These are phyloP conservation scores for Phytophthora ohioensis DNA, from an alignment of 352 stramenopile genomes.

Conservation along the genomic window DNA sequence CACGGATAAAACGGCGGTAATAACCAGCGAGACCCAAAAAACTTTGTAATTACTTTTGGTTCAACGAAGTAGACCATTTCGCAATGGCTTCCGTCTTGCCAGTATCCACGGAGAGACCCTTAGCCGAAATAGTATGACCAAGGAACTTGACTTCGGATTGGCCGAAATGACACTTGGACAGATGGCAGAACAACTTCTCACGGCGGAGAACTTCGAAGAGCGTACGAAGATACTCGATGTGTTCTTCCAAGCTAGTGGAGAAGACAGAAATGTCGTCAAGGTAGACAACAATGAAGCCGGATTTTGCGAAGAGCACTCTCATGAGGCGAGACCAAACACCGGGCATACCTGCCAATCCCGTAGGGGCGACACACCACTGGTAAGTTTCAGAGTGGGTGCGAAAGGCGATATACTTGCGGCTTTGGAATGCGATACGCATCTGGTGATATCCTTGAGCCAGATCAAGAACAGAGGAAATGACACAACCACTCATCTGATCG, in stretches of 20 bases:
- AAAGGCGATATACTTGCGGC: too few relatives aligned
- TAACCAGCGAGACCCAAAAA: conserved; percentile 37
- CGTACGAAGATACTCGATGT: conserved; percentile 25
- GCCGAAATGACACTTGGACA: conserved; percentile 38
- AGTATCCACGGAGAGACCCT: conserved; percentile 31
- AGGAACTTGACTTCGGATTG: neutral
- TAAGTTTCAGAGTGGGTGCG: too few relatives aligned
- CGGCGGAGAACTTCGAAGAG: neutral
- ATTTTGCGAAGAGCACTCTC: conserved; percentile 33
- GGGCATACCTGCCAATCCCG: too few relatives aligned
- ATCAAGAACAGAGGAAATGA: too few relatives aligned
- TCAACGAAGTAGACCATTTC: conserved; percentile 7
- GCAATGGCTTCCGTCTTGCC: conserved; percentile 37
- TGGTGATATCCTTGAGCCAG: too few relatives aligned
- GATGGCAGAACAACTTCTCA: conserved; percentile 27
- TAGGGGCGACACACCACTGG: too few relatives aligned
- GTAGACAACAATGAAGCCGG: conserved; percentile 50
- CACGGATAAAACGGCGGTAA: conserved; percentile 40
- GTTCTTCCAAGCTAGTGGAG: conserved; percentile 20
- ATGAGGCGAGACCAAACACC: too few relatives aligned
- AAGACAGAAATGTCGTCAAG: conserved; percentile 47
- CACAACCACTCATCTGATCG: too few relatives aligned
- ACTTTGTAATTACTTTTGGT: neutral
- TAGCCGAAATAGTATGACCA: too few relatives aligned
- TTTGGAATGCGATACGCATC: too few relatives aligned